A percentile compares a stretch with the other conserved stretches of the same genome.
Evolutionary conservation across 2,329 filamentous ascomycete species (phyloP).

Genomic region (Aspergillus neotritici): DNA sequence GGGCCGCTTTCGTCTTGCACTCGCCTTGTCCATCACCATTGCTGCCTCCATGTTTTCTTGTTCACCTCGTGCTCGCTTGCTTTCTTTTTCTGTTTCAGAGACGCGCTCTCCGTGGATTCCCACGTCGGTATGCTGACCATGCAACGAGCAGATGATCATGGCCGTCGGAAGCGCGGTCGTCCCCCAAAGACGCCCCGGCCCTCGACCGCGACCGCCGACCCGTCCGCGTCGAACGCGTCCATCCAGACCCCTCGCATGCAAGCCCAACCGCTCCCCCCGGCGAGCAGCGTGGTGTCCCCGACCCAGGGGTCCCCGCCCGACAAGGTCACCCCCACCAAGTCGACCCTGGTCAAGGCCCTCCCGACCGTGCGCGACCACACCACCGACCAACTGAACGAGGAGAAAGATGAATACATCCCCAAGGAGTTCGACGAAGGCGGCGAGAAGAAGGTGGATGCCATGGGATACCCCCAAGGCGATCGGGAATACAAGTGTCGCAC

Average conservation of each 20-base stretch:
- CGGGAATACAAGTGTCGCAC: slow-evolving; percentile 90
- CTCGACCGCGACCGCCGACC: slow-evolving; percentile 28
- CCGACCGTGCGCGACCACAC: slow-evolving; percentile 96
- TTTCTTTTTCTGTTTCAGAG: not conserved
- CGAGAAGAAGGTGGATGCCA: slow-evolving; percentile 84
- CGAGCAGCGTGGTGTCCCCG: slow-evolving; percentile 42
- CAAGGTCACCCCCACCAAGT: slow-evolving; percentile 69
- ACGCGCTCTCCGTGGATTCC: not conserved
- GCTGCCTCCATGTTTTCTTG: slow-evolving; percentile 2
- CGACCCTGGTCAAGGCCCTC: slow-evolving; percentile 84
- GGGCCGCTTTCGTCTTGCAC: slow-evolving; percentile 7
- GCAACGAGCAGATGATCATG: slow-evolving; percentile 31
- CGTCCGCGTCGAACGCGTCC: slow-evolving; percentile 25
- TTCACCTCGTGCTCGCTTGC: not conserved
- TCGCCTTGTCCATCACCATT: slow-evolving; percentile 12
- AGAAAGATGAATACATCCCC: slow-evolving; percentile 90
- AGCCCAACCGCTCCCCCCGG: slow-evolving; percentile 30
- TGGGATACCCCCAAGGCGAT: slow-evolving; percentile 73
- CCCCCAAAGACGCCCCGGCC: slow-evolving; percentile 45
- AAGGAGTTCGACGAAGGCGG: slow-evolving; percentile 89
- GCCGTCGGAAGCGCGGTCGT: slow-evolving; percentile 46
- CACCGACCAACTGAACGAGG: slow-evolving; percentile 83
- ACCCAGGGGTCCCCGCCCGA: slow-evolving; percentile 58
- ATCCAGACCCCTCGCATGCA: slow-evolving; percentile 39
- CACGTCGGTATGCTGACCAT: slow-evolving; percentile 15